phyloP scores from a whole-genome alignment of 2,329 filamentous ascomycete genomes.

The Penicillium sp. region DNA sequence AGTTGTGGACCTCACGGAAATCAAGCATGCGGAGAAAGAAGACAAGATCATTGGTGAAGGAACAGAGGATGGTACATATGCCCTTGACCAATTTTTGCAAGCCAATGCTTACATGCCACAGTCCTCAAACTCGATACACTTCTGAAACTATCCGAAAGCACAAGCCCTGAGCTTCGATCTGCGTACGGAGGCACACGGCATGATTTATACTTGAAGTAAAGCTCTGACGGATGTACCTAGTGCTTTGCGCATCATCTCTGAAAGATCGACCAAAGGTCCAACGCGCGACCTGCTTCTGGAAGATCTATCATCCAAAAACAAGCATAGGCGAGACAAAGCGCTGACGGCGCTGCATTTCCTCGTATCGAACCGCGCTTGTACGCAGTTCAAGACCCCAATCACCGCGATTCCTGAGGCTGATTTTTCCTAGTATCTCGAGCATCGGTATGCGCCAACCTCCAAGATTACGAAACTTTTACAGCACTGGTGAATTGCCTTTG shows the following conservation, averaged over 20 bases:
- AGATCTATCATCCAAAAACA: constrained; percentile 37
- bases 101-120: constrained; percentile 21
- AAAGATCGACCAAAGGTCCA: constrained; percentile 38
- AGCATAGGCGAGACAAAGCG: constrained; percentile 34
- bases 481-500: constrained; percentile 39
- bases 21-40: constrained; percentile 59
- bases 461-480: constrained; percentile 32
- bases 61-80: constrained; percentile 57
- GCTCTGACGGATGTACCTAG: constrained; percentile 38
- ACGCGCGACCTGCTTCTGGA: constrained; percentile 37
- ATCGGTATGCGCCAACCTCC: constrained; percentile 28
- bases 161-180: constrained; percentile 66
- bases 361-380: constrained; percentile 36
- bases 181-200: constrained; percentile 49
- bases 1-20: constrained; percentile 47
- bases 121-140: constrained; percentile 61
- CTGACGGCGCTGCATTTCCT: constrained; percentile 42
- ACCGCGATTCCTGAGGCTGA: neutral
- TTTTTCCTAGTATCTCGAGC: constrained; percentile 30
- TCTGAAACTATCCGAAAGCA: constrained; percentile 61
- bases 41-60: constrained; percentile 69
- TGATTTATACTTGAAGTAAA: constrained; percentile 39
- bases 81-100: neutral
- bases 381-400: constrained; percentile 6
- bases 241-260: constrained; percentile 43